A percentile compares a stretch with the other conserved stretches of the same genome.
These are phyloP conservation scores for Nakaseomyces sp. DNA, from an alignment of 1,139 yeast species.

Conservation along the genomic window DNA sequence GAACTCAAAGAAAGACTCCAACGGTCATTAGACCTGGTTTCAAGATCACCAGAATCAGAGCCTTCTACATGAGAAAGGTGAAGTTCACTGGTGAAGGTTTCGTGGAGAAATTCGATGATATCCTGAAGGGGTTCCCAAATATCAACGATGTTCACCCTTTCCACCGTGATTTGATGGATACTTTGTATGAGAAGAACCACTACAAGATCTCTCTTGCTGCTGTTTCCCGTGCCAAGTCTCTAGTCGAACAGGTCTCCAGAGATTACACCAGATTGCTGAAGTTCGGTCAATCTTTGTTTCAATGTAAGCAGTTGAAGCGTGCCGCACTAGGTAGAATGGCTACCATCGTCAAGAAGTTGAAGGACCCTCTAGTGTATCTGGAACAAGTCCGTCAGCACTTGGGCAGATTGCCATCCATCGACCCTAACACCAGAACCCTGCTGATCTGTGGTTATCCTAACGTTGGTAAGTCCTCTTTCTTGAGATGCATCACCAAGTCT, in stretches of 20 bases:
- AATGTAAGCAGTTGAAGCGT: conserved; percentile 95
- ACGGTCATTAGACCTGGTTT: conserved; percentile 96
- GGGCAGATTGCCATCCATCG: conserved; percentile 96
- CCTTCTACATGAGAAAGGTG: conserved; percentile 98
- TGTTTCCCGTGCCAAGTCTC: conserved; percentile 82
- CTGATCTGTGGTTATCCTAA: conserved; percentile 98
- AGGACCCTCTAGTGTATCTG: conserved; percentile 84
- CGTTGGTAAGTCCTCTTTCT: conserved; percentile 95
- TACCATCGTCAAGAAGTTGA: conserved; percentile 85
- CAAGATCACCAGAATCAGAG: conserved; percentile 89
- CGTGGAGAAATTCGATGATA: conserved; percentile 78
- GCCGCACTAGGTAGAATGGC: conserved; percentile 99
- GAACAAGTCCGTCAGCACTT: conserved; percentile 99
- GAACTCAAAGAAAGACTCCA: conserved; percentile 97
- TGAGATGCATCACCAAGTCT: conserved; percentile 89
- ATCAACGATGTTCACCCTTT: conserved; percentile 97
- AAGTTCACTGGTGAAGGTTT: conserved; percentile 94
- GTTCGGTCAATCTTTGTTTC: conserved; percentile 95
- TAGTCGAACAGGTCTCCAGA: conserved; percentile 91
- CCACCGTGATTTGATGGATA: conserved; percentile 96
- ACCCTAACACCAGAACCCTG: conserved; percentile 95
- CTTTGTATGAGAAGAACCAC: conserved; percentile 94
- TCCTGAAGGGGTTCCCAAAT: conserved; percentile 85
- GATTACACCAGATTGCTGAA: conserved; percentile 89
- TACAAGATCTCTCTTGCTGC: conserved; percentile 97